Evolutionary conservation across 495 filamentous ascomycete species (phyloP).

Genomic region (Penicillium coffeae): DNA sequence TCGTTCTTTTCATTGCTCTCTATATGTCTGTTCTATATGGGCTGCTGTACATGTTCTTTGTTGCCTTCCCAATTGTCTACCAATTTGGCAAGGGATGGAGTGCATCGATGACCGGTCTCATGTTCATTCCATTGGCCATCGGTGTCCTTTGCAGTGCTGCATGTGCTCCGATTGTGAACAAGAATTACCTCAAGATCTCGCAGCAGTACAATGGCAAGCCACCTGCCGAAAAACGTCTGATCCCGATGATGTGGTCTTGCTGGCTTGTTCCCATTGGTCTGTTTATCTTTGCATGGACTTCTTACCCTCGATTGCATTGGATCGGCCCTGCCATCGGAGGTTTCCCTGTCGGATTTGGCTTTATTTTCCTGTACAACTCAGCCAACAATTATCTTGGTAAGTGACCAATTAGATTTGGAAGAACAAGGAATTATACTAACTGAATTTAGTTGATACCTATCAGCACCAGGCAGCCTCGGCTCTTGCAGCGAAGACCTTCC

Average conservation of each 20-base stretch:
- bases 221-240: conserved; percentile 69
- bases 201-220: conserved; percentile 60
- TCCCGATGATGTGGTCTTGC: conserved; percentile 83
- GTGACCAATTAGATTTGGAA: conserved; percentile 1
- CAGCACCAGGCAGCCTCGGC: conserved; percentile 82
- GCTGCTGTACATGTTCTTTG: conserved; percentile 80
- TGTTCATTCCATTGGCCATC: conserved; percentile 74
- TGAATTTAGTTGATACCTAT: conserved; percentile 65
- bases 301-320: conserved; percentile 63
- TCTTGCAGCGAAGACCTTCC: conserved; percentile 77
- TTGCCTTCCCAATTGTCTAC: conserved; percentile 75
- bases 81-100: conserved; percentile 68
- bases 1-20: conserved; percentile 70
- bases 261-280: conserved; percentile 74
- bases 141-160: conserved; percentile 62
- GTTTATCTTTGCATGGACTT: conserved; percentile 85
- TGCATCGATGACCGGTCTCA: conserved; percentile 68
- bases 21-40: conserved; percentile 81
- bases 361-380: conserved; percentile 82
- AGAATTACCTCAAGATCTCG: conserved; percentile 63
- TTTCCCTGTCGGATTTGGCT: conserved; percentile 76
- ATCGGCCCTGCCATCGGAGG: conserved; percentile 68
- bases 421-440: conserved; percentile 10
- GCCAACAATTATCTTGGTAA: conserved; percentile 73
- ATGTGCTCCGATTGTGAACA: conserved; percentile 71